Conservation (phyloP, 1,284 basidiomycete species). For the Pseudomicrostroma phylloplanum region DNA sequence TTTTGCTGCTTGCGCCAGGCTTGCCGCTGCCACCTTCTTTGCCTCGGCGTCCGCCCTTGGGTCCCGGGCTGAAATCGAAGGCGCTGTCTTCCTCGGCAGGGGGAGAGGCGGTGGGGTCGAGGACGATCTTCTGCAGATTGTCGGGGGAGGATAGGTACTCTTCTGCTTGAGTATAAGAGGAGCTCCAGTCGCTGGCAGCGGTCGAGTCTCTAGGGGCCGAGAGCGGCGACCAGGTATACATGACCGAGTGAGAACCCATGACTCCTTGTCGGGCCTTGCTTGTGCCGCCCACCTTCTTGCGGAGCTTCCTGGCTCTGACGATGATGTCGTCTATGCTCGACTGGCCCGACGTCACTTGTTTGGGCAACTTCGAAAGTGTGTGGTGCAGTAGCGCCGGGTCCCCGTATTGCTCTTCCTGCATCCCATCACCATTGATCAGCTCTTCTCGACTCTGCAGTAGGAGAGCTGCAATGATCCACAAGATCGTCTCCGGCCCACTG, state of each 20-base stretch:
- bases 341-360: background rate
- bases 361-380: conserved; percentile 21
- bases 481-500: conserved; percentile 69
- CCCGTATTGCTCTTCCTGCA: conserved; percentile 16
- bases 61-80: background rate
- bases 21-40: background rate
- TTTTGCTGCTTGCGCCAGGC: no score
- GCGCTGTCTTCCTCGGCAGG: background rate
- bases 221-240: conserved; percentile 6
- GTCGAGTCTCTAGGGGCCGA: background rate
- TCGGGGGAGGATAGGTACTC: background rate
- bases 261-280: background rate
- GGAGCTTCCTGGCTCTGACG: background rate
- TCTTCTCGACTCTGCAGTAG: conserved; percentile 47
- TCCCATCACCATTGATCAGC: conserved; percentile 9
- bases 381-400: conserved; percentile 36
- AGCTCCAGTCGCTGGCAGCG: background rate
- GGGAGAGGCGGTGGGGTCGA: background rate
- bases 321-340: background rate
- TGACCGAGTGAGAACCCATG: conserved; percentile 11
- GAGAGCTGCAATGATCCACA: conserved; percentile 77
- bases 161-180: background rate
- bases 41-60: background rate
- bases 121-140: background rate
- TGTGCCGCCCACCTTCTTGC: background rate